Percentiles rank a stretch among this genome's conserved stretches.
Evolutionary conservation across 1,284 basidiomycete species (phyloP).

Genomic region (Polyporus tsugae): DNA sequence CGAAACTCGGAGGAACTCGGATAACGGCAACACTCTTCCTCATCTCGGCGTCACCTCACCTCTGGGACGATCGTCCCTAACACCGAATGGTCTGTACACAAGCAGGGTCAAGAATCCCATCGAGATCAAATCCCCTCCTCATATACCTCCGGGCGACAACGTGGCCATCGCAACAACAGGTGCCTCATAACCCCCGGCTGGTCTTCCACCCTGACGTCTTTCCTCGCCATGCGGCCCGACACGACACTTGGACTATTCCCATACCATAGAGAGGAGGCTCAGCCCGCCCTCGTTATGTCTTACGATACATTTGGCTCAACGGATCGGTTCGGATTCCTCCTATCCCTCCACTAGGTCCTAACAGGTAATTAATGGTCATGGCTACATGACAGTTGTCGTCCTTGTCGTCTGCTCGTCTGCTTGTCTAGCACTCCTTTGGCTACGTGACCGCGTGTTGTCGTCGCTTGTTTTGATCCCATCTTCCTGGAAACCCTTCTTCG

Average conservation of each 20-base stretch:
- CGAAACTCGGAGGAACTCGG: slow-evolving; percentile 33
- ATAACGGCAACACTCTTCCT: slow-evolving; percentile 34
- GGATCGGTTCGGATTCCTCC: slow-evolving; percentile 29
- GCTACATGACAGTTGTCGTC: slow-evolving; percentile 13
- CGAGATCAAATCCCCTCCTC: slow-evolving; percentile 63
- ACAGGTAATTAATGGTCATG: slow-evolving; percentile 29
- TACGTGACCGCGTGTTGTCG: slow-evolving; percentile 19
- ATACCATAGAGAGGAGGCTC: slow-evolving; percentile 24
- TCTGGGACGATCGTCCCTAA: slow-evolving; percentile 24
- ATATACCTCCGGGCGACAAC: slow-evolving; percentile 71
- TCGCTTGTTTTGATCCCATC: slow-evolving; percentile 9
- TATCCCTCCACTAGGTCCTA: slow-evolving; percentile 20
- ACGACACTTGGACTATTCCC: slow-evolving; percentile 9
- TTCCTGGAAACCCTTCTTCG: slow-evolving; percentile 16
- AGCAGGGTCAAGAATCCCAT: slow-evolving; percentile 51
- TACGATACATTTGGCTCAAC: slow-evolving; percentile 31
- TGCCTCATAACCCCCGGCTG: slow-evolving; percentile 52
- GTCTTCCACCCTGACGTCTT: slow-evolving; percentile 5
- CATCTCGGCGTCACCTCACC: slow-evolving; percentile 18
- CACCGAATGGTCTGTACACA: slow-evolving; percentile 46
- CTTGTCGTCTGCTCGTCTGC: slow-evolving; percentile 18
- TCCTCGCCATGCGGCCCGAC: slow-evolving; percentile 8
- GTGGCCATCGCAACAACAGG: slow-evolving; percentile 60
- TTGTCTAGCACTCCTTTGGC: slow-evolving; percentile 29
- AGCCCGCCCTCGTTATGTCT: slow-evolving; percentile 14